Evolutionary conservation across 2,329 filamentous ascomycete genomes (phyloP), one percentile per base, ranked within the genome.

Genomic region (Stagonosporopsis vannaccii): DNA sequence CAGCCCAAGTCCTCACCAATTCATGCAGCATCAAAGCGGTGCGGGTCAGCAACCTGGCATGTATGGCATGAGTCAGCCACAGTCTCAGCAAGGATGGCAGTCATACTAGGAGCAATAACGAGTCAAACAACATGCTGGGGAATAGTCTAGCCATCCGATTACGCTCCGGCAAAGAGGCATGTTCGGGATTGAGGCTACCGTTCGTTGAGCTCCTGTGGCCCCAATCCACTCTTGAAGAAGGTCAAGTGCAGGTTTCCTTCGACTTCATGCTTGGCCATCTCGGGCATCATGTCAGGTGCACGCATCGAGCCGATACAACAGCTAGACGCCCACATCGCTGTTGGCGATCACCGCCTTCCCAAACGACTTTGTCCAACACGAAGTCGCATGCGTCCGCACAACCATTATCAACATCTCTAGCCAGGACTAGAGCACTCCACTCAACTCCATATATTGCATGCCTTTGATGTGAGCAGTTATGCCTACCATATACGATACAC

Each of bases 31-130:
- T 41, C 77, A 77, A 52, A 78, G 72, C 32, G 72, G 68, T 25
- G 72, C 75, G 41, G 74, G 73, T 28, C 79, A 79, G 59, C 81
- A 83, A 62, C 78, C 79, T n/a, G 77, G 79, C 35, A 82, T 83
- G 80, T 80, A 80, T 60, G 79, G 79, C 37, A 83, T 80, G 81
- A 74, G 79, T 55, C 76, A 79, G 44, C 74, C 73, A n/a, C 74
- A 75, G 55, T 67, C 70, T 36, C 77, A 77, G 52, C 78, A 78
- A 65, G 76, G 77, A 54, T 79, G 78, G 75, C 70, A 70, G 50
- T 65, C 63, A 44, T 75, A 75, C 60, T 74, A 69, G 65, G 37
- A 35, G 33, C 20, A 17, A 33, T 22, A 20, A n/a, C 35, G 25
- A 28, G 26, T 5, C 17, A 20, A 51, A 22, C 13, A 4, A 22